A percentile compares a stretch with the other conserved stretches of the same genome.
These are phyloP conservation scores for Saturnispora serradocipensis DNA, from an alignment of 805 yeast species.

Conservation along the genomic window DNA sequence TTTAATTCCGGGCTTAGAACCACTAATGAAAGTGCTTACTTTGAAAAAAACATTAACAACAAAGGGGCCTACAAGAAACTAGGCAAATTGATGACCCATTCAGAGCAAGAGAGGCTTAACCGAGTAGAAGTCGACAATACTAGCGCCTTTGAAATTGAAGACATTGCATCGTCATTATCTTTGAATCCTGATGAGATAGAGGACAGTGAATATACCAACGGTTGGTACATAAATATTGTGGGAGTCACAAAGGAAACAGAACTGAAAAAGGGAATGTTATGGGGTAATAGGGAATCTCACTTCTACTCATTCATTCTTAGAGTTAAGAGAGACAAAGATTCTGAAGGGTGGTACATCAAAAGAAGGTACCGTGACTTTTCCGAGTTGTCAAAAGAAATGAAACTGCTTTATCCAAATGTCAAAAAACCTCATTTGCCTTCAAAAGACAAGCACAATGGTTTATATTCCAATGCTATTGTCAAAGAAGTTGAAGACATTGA, in stretches of 20 bases:
- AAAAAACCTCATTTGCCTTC: constrained; percentile 33
- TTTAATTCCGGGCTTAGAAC: constrained; percentile 71
- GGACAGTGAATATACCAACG: constrained; percentile 38
- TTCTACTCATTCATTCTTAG: constrained; percentile 42
- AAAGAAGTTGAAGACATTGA: constrained; percentile 10
- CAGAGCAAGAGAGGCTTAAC: constrained; percentile 5
- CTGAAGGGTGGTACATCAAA: constrained; percentile 38
- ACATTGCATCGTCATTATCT: constrained; percentile 18
- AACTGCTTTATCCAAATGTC: constrained; percentile 58
- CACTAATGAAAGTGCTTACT: constrained; percentile 43
- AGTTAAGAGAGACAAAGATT: constrained; percentile 28
- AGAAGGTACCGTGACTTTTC: constrained; percentile 65
- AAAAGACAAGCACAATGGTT: constrained; percentile 21
- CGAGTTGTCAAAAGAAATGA: constrained; percentile 43
- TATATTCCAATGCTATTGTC: constrained; percentile 12
- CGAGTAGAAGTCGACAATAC: constrained; percentile 1
- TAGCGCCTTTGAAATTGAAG: constrained; percentile 13
- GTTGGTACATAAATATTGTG: constrained; percentile 54
- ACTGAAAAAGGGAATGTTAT: constrained; percentile 14
- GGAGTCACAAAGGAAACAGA: constrained; percentile 44
- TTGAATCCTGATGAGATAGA: constrained; percentile 29
- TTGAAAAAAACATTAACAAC: constrained; percentile 25
- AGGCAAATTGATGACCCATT: constrained; percentile 24
- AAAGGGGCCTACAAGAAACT: constrained; percentile 33
- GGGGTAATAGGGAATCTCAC: constrained; percentile 19